These are phyloP conservation scores for Penicillium canariense DNA, from an alignment of 495 filamentous ascomycete species.

Conservation along the genomic window DNA sequence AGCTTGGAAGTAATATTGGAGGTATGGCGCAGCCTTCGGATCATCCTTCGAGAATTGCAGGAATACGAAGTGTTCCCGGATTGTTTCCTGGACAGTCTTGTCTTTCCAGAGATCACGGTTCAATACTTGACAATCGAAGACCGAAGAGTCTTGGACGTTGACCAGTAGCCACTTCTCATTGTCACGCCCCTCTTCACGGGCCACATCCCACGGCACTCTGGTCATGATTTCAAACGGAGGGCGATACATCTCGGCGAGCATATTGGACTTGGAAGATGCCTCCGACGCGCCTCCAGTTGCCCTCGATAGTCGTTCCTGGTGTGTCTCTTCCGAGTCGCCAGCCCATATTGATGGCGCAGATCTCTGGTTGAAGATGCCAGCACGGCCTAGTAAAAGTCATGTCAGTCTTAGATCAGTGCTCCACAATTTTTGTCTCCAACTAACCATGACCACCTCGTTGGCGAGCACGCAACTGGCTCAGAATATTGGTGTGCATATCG, in stretches of 20 bases:
- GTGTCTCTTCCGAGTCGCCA: slow-evolving; percentile 47
- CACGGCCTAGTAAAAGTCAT: slow-evolving; percentile 39
- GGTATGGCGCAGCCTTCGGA: slow-evolving; percentile 68
- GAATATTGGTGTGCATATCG: slow-evolving; percentile 59
- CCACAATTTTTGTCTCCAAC: neutral
- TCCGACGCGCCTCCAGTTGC: slow-evolving; percentile 75
- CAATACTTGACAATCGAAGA: slow-evolving; percentile 89
- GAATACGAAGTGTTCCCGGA: slow-evolving; percentile 92
- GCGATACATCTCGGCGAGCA: slow-evolving; percentile 85
- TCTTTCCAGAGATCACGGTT: slow-evolving; percentile 98
- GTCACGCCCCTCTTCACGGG: slow-evolving; percentile 79
- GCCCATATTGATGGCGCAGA: slow-evolving; percentile 73
- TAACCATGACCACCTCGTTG: slow-evolving; percentile 45
- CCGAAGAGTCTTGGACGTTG: slow-evolving; percentile 86
- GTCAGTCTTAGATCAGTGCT: slow-evolving; percentile 8
- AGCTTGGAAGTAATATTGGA: slow-evolving; percentile 83
- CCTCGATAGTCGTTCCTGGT: slow-evolving; percentile 51
- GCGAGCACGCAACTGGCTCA: slow-evolving; percentile 63
- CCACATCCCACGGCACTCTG: slow-evolving; percentile 70
- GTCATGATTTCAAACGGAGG: slow-evolving; percentile 88
- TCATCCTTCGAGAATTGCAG: slow-evolving; percentile 88
- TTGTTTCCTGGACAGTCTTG: slow-evolving; percentile 66
- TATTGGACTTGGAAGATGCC: slow-evolving; percentile 62
- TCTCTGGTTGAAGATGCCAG: slow-evolving; percentile 85
- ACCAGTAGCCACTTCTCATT: slow-evolving; percentile 90